Evolutionary conservation across 495 filamentous ascomycete genomes (phyloP), one percentile per base, ranked within the genome.

Genomic region (Xylaria bambusicola): DNA sequence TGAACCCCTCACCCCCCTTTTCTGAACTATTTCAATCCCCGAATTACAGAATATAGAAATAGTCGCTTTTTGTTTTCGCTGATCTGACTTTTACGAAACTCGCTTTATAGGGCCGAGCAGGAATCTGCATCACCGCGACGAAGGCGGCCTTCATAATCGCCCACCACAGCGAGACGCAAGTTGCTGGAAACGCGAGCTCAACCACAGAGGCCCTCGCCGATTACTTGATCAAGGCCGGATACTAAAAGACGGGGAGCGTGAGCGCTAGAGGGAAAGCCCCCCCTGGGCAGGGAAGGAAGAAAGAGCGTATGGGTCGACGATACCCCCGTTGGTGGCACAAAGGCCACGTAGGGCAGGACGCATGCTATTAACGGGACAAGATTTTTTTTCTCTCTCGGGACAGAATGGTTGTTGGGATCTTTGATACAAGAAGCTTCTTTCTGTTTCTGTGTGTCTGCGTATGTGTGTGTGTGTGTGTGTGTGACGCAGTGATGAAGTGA

Each of bases 71-170:
- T n/a, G n/a, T n/a, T n/a, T n/a, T n/a, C n/a, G n/a, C n/a, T n/a
- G n/a, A n/a, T n/a, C n/a, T n/a, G n/a, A n/a, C n/a, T n/a, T n/a
- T n/a, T n/a, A n/a, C n/a, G n/a, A 23, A 41, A 40, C 23, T 36
- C 20, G 41, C 35, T 40, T 45, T 52, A 44, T 62, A 98, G 92
- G 91, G 88, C 64, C 90, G 87, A 76, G 85, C 85, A 65, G 94
- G 94, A 58, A 73, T 94, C 65, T 75, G 87, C 67, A 81, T 91
- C 64, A 85, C 87, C 71, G 93, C 92, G 80, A 93, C 93, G 63
- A 85, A 75, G 52, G 88, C 93, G 75, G 89, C 91, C 66, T 82
- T 97, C 70, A 85, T 98, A 68, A 75, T 98, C 72, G 88, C 83
- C 64, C 91, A 96, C 79, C 88, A 96, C 81, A 80, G 80, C 66